These are phyloP conservation scores for Phylloboletellus chloephorus DNA, from an alignment of 1,284 basidiomycete species.

Conservation along the genomic window DNA sequence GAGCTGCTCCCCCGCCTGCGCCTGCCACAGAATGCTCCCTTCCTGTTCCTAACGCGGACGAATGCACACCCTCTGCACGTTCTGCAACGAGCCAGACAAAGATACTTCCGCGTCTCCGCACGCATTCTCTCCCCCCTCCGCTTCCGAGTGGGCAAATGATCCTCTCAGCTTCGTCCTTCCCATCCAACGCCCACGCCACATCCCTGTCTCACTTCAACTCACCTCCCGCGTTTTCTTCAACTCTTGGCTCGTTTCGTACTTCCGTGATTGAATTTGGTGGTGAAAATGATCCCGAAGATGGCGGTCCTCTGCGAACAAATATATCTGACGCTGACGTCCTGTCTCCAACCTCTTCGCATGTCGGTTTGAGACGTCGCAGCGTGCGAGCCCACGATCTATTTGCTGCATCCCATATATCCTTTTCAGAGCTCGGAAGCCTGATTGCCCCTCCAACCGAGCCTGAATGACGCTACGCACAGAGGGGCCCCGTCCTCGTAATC, in stretches of 20 bases:
- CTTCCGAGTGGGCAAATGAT: conserved; percentile 7
- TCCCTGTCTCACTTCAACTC: too few species aligned
- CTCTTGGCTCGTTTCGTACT: too few species aligned
- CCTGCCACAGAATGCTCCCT: neutral
- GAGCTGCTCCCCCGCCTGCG: neutral
- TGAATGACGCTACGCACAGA: too few species aligned
- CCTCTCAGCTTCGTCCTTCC: conserved; percentile 2
- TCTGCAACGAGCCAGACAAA: neutral
- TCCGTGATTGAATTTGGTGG: too few species aligned
- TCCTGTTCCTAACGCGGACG: neutral
- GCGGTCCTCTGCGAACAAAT: neutral
- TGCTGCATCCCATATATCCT: conserved; percentile 25
- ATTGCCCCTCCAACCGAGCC: conserved; percentile 11
- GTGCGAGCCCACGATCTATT: conserved; percentile 26
- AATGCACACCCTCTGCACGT: neutral
- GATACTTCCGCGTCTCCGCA: conserved; percentile 13
- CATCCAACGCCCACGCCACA: conserved; percentile 1
- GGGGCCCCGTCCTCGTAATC: too few species aligned
- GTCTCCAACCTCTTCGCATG: conserved; percentile 16
- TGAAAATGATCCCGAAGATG: neutral
- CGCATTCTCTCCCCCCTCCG: conserved; percentile 17
- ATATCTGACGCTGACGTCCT: conserved; percentile 15
- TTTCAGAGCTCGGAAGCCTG: conserved; percentile 24
- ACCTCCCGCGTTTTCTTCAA: too few species aligned
- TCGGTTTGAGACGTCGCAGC: conserved; percentile 16